These are phyloP conservation scores for Pulicaria dysenterica DNA, from an alignment of 129 eudicot genomes.

Conservation along the genomic window DNA sequence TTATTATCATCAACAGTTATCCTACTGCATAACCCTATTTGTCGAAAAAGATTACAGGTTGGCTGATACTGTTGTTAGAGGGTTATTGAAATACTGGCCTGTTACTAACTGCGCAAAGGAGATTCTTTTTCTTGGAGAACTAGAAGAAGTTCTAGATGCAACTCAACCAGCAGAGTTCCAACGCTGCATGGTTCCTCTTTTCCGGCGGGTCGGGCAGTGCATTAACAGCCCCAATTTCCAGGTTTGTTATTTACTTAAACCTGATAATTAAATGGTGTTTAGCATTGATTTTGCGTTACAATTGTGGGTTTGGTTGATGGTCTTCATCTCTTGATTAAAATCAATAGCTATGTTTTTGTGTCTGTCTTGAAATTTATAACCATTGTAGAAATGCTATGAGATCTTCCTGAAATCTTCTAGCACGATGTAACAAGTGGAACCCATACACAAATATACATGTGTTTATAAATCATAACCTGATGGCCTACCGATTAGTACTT, in stretches of 20 bases:
- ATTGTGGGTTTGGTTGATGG: not conserved
- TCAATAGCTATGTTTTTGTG: not conserved
- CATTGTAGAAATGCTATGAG: no score
- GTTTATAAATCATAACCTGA: no score
- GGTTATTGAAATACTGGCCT: conserved; percentile 68
- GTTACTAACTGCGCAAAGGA: conserved; percentile 66
- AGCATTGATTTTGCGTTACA: conserved; percentile 9
- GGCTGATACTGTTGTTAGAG: conserved; percentile 62
- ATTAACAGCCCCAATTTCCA: conserved; percentile 66
- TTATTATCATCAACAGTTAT: conserved; percentile 62
- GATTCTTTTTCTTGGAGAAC: conserved; percentile 66
- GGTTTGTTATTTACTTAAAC: conserved; percentile 34
- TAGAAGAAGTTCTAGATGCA: conserved; percentile 62
- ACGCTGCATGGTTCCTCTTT: conserved; percentile 65
- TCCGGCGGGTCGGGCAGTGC: conserved; percentile 55
- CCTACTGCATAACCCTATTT: conserved; percentile 59
- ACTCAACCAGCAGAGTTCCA: conserved; percentile 58
- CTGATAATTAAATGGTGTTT: not conserved
- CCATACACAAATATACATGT: no score
- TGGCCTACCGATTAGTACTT: no score
- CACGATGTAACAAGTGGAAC: not conserved
- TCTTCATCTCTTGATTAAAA: not conserved
- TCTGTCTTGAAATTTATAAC: not conserved
- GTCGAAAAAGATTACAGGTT: conserved; percentile 65
- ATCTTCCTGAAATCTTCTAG: not conserved